Percentiles rank a stretch among this genome's conserved stretches.
Evolutionary conservation across 1,284 basidiomycete species (phyloP).

Genomic region (Papiliotrema terrestris): DNA sequence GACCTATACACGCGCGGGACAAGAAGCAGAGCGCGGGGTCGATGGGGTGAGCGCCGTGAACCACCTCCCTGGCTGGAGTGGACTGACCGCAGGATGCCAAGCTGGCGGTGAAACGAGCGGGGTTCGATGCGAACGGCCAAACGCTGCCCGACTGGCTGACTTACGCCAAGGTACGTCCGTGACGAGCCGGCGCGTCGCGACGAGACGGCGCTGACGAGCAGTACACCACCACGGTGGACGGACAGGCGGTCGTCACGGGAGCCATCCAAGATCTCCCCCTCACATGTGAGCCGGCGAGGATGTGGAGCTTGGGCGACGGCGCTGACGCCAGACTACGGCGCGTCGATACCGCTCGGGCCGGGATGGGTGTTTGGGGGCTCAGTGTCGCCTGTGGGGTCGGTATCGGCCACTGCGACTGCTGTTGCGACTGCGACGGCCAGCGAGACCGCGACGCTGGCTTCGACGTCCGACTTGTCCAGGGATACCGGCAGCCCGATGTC

Average conservation of each 20-base stretch:
- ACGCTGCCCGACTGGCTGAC: slow-evolving; percentile 22
- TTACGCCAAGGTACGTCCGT: slow-evolving; percentile 13
- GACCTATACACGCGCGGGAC: too few species aligned
- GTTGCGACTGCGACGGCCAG: too few species aligned
- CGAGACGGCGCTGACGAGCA: slow-evolving; percentile 2
- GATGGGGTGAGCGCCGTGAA: too few species aligned
- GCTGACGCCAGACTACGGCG: slow-evolving; percentile 15
- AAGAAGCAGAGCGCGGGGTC: too few species aligned
- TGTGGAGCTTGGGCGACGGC: neutral
- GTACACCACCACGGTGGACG: slow-evolving; percentile 11
- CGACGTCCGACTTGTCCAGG: too few species aligned
- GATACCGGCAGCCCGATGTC: too few species aligned
- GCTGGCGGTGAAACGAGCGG: neutral
- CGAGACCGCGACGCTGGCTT: too few species aligned
- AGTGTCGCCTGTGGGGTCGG: too few species aligned
- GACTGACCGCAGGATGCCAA: too few species aligned
- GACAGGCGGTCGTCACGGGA: slow-evolving; percentile 12
- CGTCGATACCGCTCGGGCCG: slow-evolving; percentile 14
- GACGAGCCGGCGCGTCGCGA: neutral
- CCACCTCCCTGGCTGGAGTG: too few species aligned
- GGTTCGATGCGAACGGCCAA: neutral
- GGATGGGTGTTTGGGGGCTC: slow-evolving; percentile 17
- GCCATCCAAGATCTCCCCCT: slow-evolving; percentile 12
- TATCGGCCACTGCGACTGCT: too few species aligned
- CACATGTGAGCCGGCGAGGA: slow-evolving; percentile 17